Evolutionary conservation across 1,139 yeast species (phyloP).

Genomic region (Nakaseomyces uthaithaninus): DNA sequence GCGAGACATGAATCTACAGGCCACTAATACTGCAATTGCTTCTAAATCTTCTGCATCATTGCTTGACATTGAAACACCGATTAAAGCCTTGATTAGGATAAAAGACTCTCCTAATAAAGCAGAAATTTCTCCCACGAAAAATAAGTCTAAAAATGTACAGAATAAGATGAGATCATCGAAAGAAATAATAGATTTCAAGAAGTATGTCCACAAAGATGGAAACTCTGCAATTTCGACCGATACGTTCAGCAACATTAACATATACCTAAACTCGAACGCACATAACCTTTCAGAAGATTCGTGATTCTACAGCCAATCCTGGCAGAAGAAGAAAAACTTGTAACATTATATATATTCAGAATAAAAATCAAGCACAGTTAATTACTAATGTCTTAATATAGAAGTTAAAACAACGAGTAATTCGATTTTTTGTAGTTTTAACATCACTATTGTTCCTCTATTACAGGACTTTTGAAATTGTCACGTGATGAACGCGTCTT

Average conservation of each 20-base stretch:
- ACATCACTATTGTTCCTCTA: too few relatives aligned
- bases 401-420: too few relatives aligned
- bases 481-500: background rate
- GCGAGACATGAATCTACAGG: background rate
- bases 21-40: background rate
- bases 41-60: conserved; percentile 14
- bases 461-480: too few relatives aligned
- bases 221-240: background rate
- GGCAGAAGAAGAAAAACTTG: background rate
- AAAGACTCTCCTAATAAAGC: conserved; percentile 16
- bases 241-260: conserved; percentile 1
- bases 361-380: too few relatives aligned
- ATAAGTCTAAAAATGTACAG: background rate
- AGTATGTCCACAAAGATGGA: background rate
- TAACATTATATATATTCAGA: background rate
- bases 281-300: background rate
- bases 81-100: conserved; percentile 19
- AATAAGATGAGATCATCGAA: background rate
- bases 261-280: background rate
- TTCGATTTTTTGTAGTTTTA: too few relatives aligned
- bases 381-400: too few relatives aligned
- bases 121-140: background rate
- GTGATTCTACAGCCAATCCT: too few relatives aligned
- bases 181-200: conserved; percentile 5
- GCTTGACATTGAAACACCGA: conserved; percentile 19